phyloP scores from a whole-genome alignment of 495 filamentous ascomycete species.

The Penicillium crystallinum region DNA sequence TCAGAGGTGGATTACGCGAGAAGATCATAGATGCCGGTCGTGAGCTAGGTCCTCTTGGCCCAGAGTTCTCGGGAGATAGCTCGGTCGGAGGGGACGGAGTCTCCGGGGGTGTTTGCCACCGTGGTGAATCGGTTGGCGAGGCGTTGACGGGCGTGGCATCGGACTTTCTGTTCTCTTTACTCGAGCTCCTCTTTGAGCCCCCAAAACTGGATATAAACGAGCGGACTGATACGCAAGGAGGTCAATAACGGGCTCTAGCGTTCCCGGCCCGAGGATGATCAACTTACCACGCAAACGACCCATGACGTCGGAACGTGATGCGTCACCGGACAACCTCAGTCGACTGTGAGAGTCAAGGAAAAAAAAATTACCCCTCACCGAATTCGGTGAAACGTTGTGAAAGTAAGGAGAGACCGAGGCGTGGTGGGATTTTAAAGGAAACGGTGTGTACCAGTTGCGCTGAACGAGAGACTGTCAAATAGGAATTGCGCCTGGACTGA shows the following conservation, averaged over 20 bases:
- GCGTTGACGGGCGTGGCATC: slow-evolving; percentile 8
- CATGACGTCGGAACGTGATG: slow-evolving; percentile 26
- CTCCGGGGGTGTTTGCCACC: slow-evolving; percentile 34
- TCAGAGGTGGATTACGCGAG: slow-evolving; percentile 79
- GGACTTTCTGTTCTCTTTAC: slow-evolving; percentile 29
- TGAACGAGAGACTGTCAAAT: slow-evolving; percentile 5
- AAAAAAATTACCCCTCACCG: neutral
- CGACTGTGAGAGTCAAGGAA: neutral
- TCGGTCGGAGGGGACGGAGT: slow-evolving; percentile 31
- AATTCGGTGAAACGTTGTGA: slow-evolving; percentile 4
- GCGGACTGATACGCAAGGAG: slow-evolving; percentile 46
- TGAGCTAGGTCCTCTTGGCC: slow-evolving; percentile 33
- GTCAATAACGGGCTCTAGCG: slow-evolving; percentile 10
- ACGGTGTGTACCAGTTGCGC: neutral
- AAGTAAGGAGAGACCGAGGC: neutral
- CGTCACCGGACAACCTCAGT: slow-evolving; percentile 7
- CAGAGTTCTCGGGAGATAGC: slow-evolving; percentile 26
- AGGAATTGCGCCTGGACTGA: neutral
- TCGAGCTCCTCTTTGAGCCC: slow-evolving; percentile 26
- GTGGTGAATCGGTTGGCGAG: slow-evolving; percentile 22
- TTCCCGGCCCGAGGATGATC: slow-evolving; percentile 13
- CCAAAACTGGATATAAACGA: slow-evolving; percentile 62
- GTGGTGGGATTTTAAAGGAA: slow-evolving; percentile 3
- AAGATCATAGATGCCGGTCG: slow-evolving; percentile 63
- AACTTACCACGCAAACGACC: slow-evolving; percentile 42